A percentile compares a stretch with the other conserved stretches of the same genome.
Conservation (phyloP, 495 filamentous ascomycete species). For the Xylaria venustula region DNA sequence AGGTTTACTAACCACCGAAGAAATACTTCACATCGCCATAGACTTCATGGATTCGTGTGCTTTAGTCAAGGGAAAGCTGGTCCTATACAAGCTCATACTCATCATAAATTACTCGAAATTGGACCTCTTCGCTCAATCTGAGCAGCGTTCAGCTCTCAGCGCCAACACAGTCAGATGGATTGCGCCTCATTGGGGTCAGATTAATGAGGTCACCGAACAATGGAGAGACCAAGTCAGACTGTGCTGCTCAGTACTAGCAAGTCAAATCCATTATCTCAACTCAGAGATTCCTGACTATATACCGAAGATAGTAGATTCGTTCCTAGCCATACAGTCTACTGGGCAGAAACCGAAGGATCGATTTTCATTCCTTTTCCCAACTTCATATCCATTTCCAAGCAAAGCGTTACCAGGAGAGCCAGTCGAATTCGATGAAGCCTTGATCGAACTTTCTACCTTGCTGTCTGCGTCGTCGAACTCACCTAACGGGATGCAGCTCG, state of each 20-base stretch:
- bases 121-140: slow-evolving; percentile 72
- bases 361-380: slow-evolving; percentile 85
- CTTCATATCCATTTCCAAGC: slow-evolving; percentile 83
- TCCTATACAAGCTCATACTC: slow-evolving; percentile 90
- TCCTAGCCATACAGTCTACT: slow-evolving; percentile 67
- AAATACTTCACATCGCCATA: slow-evolving; percentile 87
- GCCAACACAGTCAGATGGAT: slow-evolving; percentile 88
- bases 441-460: slow-evolving; percentile 86
- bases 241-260: slow-evolving; percentile 85
- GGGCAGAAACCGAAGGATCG: slow-evolving; percentile 63
- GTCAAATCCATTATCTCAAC: slow-evolving; percentile 74
- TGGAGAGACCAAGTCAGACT: slow-evolving; percentile 92
- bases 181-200: slow-evolving; percentile 87
- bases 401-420: slow-evolving; percentile 58
- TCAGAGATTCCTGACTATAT: slow-evolving; percentile 82
- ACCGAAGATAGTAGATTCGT: slow-evolving; percentile 87
- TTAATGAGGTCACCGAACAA: slow-evolving; percentile 69
- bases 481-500: slow-evolving; percentile 63
- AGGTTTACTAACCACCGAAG: slow-evolving; percentile 70
- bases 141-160: slow-evolving; percentile 69
- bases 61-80: slow-evolving; percentile 83
- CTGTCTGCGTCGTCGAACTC: slow-evolving; percentile 77
- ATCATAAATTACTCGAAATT: slow-evolving; percentile 85
- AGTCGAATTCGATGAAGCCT: slow-evolving; percentile 77
- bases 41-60: slow-evolving; percentile 92